These are phyloP conservation scores for Magnolia kwangsiensis DNA, from an alignment of 164 flowering plant species.

Conservation along the genomic window DNA sequence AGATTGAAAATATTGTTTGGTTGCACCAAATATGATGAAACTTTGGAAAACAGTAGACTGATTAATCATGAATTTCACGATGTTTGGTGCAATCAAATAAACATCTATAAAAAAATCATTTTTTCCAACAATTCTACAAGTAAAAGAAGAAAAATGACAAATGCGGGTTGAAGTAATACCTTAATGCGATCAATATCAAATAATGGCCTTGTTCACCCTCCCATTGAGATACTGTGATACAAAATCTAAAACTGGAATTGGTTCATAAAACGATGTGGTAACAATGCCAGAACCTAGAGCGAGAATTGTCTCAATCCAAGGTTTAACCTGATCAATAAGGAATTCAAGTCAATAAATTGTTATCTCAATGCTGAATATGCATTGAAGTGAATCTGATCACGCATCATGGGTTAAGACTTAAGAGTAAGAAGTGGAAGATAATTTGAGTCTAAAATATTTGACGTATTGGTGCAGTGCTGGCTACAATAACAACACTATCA, in stretches of 20 bases:
- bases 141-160: background rate
- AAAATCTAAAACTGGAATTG: slow-evolving; percentile 50
- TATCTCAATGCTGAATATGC: background rate
- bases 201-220: slow-evolving; percentile 32
- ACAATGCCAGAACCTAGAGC: slow-evolving; percentile 63
- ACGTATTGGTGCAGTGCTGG: slow-evolving; percentile 91
- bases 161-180: slow-evolving; percentile 27
- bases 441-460: slow-evolving; percentile 36
- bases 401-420: background rate
- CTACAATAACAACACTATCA: slow-evolving; percentile 86
- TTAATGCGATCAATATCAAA: slow-evolving; percentile 56
- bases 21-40: too few relatives aligned
- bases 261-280: slow-evolving; percentile 61
- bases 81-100: too few relatives aligned
- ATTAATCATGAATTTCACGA: too few relatives aligned
- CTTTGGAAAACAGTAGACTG: too few relatives aligned
- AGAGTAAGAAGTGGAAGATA: background rate
- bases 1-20: too few relatives aligned
- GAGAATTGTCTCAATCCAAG: slow-evolving; percentile 82
- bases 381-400: background rate
- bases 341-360: background rate
- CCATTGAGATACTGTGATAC: slow-evolving; percentile 27
- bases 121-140: too few relatives aligned
- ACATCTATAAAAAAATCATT: too few relatives aligned
- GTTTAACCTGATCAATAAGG: too few relatives aligned